These are phyloP conservation scores for Leishmania major DNA, from an alignment of 208 protist genomes.

Conservation along the genomic window DNA sequence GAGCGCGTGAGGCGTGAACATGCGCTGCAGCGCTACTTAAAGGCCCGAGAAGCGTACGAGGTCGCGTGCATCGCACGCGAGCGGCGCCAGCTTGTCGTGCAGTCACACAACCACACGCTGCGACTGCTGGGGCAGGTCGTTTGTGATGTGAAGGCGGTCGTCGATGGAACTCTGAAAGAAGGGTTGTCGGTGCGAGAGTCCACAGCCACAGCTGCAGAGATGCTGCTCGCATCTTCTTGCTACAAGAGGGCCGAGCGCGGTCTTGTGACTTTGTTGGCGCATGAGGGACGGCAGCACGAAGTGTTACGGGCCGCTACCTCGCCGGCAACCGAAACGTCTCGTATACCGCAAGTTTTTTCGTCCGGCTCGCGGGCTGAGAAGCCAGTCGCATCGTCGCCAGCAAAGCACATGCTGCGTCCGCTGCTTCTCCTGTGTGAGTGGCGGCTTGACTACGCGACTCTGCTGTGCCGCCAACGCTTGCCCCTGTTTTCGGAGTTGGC, in stretches of 20 bases:
- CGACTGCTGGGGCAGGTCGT: background rate
- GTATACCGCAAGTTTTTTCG: background rate
- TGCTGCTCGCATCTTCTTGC: background rate
- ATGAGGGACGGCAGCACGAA: background rate
- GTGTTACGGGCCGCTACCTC: background rate
- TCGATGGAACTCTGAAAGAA: background rate
- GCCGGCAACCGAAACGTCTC: background rate
- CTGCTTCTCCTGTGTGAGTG: background rate
- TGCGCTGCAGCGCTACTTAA: slow-evolving; percentile 2
- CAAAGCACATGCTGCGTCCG: background rate
- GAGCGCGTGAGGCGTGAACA: slow-evolving; percentile 11
- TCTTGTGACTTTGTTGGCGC: background rate
- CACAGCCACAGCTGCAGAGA: background rate
- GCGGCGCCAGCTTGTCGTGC: slow-evolving; percentile 1
- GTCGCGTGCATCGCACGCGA: background rate
- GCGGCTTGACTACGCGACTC: background rate
- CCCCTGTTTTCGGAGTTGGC: slow-evolving; percentile 9
- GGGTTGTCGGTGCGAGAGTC: background rate
- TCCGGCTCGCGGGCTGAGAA: background rate
- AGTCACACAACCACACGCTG: slow-evolving; percentile 18
- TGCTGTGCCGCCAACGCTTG: background rate
- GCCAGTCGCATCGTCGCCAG: background rate
- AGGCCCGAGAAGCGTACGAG: background rate
- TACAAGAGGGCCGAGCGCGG: background rate
- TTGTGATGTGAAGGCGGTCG: background rate